Evolutionary conservation across 2,329 filamentous ascomycete genomes (phyloP).

Genomic region (Chalaropsis ovoidea): DNA sequence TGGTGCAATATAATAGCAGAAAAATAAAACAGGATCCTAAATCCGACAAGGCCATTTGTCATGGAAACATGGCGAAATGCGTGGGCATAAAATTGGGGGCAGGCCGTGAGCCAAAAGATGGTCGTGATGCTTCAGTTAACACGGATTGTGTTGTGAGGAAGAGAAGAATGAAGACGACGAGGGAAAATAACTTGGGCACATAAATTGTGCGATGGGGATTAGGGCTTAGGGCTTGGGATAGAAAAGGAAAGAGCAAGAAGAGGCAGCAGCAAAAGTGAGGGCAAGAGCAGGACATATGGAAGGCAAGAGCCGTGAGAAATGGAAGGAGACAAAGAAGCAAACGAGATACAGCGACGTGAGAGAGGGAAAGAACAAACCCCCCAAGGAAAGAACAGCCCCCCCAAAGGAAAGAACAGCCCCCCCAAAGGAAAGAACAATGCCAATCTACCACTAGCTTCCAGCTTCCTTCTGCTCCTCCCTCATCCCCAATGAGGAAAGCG

Average conservation of each 20-base stretch:
- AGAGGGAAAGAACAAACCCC: too few relatives aligned
- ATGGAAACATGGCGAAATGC: background rate
- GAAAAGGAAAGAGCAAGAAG: background rate
- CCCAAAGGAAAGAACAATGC: too few relatives aligned
- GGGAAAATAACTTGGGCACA: background rate
- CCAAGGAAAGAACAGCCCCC: too few relatives aligned
- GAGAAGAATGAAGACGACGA: background rate
- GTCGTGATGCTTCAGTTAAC: background rate
- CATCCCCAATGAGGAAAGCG: too few relatives aligned
- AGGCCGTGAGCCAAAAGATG: background rate
- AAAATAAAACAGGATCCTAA: background rate
- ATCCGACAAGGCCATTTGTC: background rate
- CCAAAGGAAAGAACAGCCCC: too few relatives aligned
- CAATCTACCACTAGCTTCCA: too few relatives aligned
- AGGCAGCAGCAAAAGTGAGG: background rate
- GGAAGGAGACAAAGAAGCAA: background rate
- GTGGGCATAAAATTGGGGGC: background rate
- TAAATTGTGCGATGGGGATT: background rate
- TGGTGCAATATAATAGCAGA: background rate
- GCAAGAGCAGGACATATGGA: background rate
- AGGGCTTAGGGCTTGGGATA: conserved; percentile 5
- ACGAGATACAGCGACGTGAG: background rate
- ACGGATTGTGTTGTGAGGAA: background rate
- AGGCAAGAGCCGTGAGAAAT: background rate
- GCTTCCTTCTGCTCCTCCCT: too few relatives aligned